Base-by-base conservation (phyloP, 1,139 yeast genomes). In the Hyphopichia burtonii region DNA sequence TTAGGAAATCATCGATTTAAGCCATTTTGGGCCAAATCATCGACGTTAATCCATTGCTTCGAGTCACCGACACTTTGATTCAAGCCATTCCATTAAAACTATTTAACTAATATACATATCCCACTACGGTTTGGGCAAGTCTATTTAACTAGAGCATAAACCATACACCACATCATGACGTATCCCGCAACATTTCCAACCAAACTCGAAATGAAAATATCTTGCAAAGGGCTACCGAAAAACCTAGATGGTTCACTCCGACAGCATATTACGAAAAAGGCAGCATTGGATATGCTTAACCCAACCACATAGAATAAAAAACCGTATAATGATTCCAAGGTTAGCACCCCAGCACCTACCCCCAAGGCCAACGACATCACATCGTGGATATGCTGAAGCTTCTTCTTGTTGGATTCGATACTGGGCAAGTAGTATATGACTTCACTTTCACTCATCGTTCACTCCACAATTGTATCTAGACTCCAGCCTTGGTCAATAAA, bases 121-220 rank as follows among this genome's bases (percentile, higher is more conserved):
- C n/a, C n/a, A n/a, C n/a, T n/a, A n/a, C n/a, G n/a, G n/a, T n/a
- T n/a, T n/a, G n/a, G n/a, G n/a, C n/a, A n/a, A n/a, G 28, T 3
- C 42, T 42, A 62, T 45, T 58, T 61, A 9, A 76, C 78, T 51
- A 88, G 65, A 0, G 93, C 94, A 63, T 80, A 83, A 37, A 84
- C 78, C 56, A 88, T 69, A 50, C 96, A 86, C 96, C 96, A 88
- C 72, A 86, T 81, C 83, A 88, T 83, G 22, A 86, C 71, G 55
- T 70, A 88, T 15, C 93, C 88, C 2, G 91, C 80, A 14, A 85
- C 55, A 44, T 82, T 82, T 32, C 82, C 66, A 15, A 78, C 65
- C 5, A 86, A 48, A 14, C 84, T 80, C 37, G 74, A 79, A 3
- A 83, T 41, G 46, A 82, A 74, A 0, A 88, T 63, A 43, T 80